phyloP scores from a whole-genome alignment of 306 rosid genomes.

The Glycine soja region DNA sequence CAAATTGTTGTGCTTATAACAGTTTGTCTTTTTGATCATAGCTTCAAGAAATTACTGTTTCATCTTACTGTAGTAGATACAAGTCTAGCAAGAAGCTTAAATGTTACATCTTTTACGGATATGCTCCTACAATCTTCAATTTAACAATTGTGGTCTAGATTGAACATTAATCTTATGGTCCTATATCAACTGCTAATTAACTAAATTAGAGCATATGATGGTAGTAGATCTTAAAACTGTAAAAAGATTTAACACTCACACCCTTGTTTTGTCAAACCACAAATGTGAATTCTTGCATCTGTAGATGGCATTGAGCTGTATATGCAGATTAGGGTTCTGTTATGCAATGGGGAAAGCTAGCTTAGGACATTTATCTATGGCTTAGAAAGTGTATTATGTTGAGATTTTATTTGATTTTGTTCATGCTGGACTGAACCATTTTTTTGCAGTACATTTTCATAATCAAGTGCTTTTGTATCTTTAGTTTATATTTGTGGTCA shows the following conservation, averaged over 20 bases:
- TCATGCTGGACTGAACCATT: background rate
- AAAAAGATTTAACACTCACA: background rate
- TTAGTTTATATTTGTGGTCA: background rate
- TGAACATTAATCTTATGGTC: constrained; percentile 18
- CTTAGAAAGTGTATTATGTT: constrained; percentile 7
- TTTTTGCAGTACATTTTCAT: background rate
- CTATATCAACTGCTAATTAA: background rate
- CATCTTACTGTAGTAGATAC: background rate
- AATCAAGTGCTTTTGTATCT: background rate
- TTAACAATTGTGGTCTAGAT: background rate
- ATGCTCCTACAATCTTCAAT: constrained; percentile 11
- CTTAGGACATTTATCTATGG: background rate
- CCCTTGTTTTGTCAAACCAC: background rate
- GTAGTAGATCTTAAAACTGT: background rate
- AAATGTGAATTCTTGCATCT: background rate
- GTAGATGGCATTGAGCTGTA: background rate
- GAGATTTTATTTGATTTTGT: background rate
- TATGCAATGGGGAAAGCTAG: background rate
- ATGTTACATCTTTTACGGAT: background rate
- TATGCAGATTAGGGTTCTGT: constrained; percentile 4
- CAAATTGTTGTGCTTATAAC: background rate
- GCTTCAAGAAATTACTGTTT: background rate
- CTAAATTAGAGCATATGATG: background rate
- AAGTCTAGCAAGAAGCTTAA: background rate
- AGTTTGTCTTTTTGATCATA: background rate